Evolutionary conservation across 1,139 yeast species (phyloP).

Genomic region (Pichia kudriavzevii): DNA sequence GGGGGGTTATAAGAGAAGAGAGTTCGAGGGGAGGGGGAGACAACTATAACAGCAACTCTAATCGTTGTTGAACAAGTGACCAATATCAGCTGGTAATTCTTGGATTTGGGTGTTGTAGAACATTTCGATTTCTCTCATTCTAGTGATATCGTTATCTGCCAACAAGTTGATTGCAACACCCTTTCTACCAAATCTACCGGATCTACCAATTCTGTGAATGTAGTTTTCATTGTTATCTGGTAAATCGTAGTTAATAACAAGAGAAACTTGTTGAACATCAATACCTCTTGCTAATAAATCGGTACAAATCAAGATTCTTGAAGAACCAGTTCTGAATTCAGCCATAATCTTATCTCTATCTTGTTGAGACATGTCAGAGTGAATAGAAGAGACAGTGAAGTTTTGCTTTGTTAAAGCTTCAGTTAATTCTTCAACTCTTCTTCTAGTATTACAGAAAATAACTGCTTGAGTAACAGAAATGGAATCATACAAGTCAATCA

Average conservation of each 20-base stretch:
- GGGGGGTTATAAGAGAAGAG: conserved; percentile 1
- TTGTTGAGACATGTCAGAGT: conserved; percentile 93
- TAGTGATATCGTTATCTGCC: conserved; percentile 82
- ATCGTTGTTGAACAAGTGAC: conserved; percentile 50
- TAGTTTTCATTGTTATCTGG: conserved; percentile 98
- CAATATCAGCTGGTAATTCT: conserved; percentile 95
- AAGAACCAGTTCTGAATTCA: conserved; percentile 97
- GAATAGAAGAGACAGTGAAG: conserved; percentile 96
- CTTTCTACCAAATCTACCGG: conserved; percentile 99
- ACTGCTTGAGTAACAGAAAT: conserved; percentile 98
- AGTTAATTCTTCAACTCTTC: conserved; percentile 93
- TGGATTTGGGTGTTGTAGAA: conserved; percentile 97
- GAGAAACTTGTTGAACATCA: conserved; percentile 97
- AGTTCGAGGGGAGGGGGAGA: neutral
- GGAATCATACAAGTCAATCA: conserved; percentile 95
- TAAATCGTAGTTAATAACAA: conserved; percentile 95
- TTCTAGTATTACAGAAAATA: conserved; percentile 98
- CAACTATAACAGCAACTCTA: conserved; percentile 27
- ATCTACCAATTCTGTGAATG: conserved; percentile 99
- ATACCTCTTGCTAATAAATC: conserved; percentile 99
- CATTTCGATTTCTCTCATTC: conserved; percentile 95
- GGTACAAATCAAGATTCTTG: conserved; percentile 93
- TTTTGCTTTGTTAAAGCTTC: conserved; percentile 77
- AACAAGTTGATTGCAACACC: conserved; percentile 99
- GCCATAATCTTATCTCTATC: conserved; percentile 98